Percentiles rank a stretch among this genome's conserved stretches.
Evolutionary conservation across 768 basidiomycete genomes (phyloP).

Genomic region (Leccinum aurantiacum): DNA sequence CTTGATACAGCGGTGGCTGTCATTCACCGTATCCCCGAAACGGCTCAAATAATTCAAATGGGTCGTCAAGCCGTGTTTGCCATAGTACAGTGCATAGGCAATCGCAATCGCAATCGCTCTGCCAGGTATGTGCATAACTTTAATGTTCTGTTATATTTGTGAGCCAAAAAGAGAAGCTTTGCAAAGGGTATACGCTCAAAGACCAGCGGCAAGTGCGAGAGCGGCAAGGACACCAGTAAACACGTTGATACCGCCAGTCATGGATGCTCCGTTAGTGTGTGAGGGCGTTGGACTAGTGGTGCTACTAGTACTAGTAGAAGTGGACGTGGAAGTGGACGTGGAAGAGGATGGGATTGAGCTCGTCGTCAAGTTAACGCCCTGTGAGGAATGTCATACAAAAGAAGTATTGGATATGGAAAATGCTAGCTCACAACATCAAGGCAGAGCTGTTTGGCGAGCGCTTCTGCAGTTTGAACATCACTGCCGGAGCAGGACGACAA

Average conservation of each 20-base stretch:
- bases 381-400: conserved; percentile 1
- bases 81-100: background rate
- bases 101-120: background rate
- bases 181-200: conserved; percentile 7
- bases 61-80: background rate
- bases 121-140: background rate
- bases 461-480: conserved; percentile 47
- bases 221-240: conserved; percentile 12
- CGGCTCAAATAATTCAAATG: too few species aligned
- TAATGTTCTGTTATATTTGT: background rate
- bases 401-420: background rate
- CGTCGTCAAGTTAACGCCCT: conserved; percentile 55
- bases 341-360: conserved; percentile 16
- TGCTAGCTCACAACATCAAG: conserved; percentile 44
- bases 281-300: background rate
- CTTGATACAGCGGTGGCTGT: background rate
- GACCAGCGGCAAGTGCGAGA: conserved; percentile 12
- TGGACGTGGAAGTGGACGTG: background rate
- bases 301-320: background rate
- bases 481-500: conserved; percentile 41
- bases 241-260: conserved; percentile 8
- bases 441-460: conserved; percentile 44
- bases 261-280: conserved; percentile 7
- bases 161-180: background rate
- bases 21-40: too few species aligned